Conservation (phyloP, 2,329 filamentous ascomycete species). For the Neocucurbitaria cava region DNA sequence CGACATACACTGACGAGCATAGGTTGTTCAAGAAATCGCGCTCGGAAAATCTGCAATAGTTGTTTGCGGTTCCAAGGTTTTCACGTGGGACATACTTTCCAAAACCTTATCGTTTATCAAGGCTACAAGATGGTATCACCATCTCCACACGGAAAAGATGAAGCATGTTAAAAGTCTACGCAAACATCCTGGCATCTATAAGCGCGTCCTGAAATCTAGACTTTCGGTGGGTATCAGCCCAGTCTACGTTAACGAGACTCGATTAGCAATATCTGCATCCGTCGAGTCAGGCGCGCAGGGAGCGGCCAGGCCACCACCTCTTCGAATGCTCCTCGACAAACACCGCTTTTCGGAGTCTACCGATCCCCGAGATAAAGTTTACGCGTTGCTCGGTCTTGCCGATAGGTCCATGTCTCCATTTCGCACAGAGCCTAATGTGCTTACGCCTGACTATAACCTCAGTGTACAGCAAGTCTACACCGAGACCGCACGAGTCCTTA, state of each 20-base stretch:
- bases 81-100: constrained; percentile 31
- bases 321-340: constrained; percentile 29
- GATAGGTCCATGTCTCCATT: constrained; percentile 26
- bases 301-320: constrained; percentile 10
- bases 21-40: constrained; percentile 39
- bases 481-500: constrained; percentile 19
- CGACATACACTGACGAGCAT: not conserved
- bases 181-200: constrained; percentile 30
- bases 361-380: constrained; percentile 40
- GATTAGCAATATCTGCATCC: constrained; percentile 15
- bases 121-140: constrained; percentile 33
- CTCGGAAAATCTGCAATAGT: constrained; percentile 27
- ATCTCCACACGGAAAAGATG: constrained; percentile 34
- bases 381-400: constrained; percentile 35
- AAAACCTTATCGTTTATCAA: constrained; percentile 32
- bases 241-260: constrained; percentile 31
- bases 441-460: constrained; percentile 30
- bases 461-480: constrained; percentile 30
- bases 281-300: not conserved
- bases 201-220: constrained; percentile 22
- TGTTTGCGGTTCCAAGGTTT: constrained; percentile 25
- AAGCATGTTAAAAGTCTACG: constrained; percentile 21
- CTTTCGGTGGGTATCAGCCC: constrained; percentile 27
- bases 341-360: constrained; percentile 33
- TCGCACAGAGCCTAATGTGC: constrained; percentile 16